Base-by-base conservation (phyloP, 352 stramenopile genomes). In the Pythium biforme region DNA sequence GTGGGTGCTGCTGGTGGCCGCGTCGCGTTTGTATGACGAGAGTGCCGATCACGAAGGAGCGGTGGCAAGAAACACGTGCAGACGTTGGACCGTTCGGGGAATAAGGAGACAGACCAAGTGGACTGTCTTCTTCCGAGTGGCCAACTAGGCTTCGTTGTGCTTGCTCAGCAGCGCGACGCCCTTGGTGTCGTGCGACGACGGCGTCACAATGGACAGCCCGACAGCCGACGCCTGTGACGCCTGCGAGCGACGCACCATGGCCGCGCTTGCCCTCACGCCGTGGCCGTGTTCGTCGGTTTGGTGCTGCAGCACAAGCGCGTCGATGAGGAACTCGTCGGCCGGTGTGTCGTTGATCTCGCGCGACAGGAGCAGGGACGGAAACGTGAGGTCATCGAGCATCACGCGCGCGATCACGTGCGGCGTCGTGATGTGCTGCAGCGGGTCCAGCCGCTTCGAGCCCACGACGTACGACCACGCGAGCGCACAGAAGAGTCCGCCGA, bases 341-440 rank as follows among this genome's bases (percentile, higher is more conserved):
- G 25, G 25, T 11, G 20, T 31, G 29, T n/a, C 31, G 29, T 43
- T 45, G 29, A 56, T 37, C 29, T 41, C 29, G 25, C 53, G 53
- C n/a, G 17, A 15, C 15, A 48, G 53, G 26, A 60, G n/a, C n/a
- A 60, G 15, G 19, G 53, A 60, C 37, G 53, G 53, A 17, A 60
- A 60, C 14, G 53, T 41, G 12, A 14, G 23, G 17, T 50, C 40
- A 20, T 60, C 53, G 17, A 60, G 15, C 53, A 60, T 60, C 25
- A 41, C 53, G 23, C 53, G 53, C 8, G 53, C 53, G n/a, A 60
- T 60, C 40, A 49, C 31, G 40, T 60, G 53, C 7, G 53, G 53
- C 53, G 25, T 51, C 25, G 39, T 60, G 22, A 51, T 60, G 19
- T 48, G 26, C 1, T 41, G 49, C 20, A 43, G n/a, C n/a, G 49